These are phyloP conservation scores for Puccinellia tenuiflora DNA, from an alignment of 176 grass and related monocot species.

Conservation along the genomic window DNA sequence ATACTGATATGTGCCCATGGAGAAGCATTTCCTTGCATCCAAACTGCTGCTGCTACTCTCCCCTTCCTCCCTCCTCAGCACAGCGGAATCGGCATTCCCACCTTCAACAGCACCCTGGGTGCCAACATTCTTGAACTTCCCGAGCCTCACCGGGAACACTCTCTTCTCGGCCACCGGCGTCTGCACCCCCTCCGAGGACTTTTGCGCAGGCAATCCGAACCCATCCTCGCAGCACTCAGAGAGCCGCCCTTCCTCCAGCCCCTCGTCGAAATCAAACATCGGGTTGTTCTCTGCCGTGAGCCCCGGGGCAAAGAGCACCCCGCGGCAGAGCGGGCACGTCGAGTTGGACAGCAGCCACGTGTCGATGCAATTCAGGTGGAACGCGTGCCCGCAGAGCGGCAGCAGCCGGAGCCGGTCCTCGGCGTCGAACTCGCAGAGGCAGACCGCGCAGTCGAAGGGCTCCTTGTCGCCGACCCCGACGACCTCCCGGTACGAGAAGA, in stretches of 20 bases:
- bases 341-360: slow-evolving; percentile 97
- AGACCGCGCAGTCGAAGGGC: slow-evolving; percentile 92
- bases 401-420: slow-evolving; percentile 73
- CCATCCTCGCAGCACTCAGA: slow-evolving; percentile 26
- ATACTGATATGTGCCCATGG: slow-evolving; percentile 90
- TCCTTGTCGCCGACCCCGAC: slow-evolving; percentile 62
- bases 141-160: slow-evolving; percentile 76
- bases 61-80: slow-evolving; percentile 56
- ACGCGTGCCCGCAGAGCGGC: slow-evolving; percentile 79
- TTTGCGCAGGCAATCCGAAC: slow-evolving; percentile 16
- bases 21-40: slow-evolving; percentile 87
- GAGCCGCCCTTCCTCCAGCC: slow-evolving; percentile 37
- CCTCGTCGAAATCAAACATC: slow-evolving; percentile 52
- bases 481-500: slow-evolving; percentile 83
- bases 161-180: slow-evolving; percentile 43
- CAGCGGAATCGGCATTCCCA: slow-evolving; percentile 15
- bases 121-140: slow-evolving; percentile 74
- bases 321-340: slow-evolving; percentile 84
- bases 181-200: slow-evolving; percentile 22
- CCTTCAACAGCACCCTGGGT: slow-evolving; percentile 35
- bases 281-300: slow-evolving; percentile 35
- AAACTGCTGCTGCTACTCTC: slow-evolving; percentile 86
- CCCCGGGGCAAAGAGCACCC: slow-evolving; percentile 46
- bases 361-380: slow-evolving; percentile 85
- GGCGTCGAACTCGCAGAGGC: slow-evolving; percentile 71